Base-by-base conservation (phyloP, 2,329 filamentous ascomycete species). In the Pseudogymnoascus sp. region DNA sequence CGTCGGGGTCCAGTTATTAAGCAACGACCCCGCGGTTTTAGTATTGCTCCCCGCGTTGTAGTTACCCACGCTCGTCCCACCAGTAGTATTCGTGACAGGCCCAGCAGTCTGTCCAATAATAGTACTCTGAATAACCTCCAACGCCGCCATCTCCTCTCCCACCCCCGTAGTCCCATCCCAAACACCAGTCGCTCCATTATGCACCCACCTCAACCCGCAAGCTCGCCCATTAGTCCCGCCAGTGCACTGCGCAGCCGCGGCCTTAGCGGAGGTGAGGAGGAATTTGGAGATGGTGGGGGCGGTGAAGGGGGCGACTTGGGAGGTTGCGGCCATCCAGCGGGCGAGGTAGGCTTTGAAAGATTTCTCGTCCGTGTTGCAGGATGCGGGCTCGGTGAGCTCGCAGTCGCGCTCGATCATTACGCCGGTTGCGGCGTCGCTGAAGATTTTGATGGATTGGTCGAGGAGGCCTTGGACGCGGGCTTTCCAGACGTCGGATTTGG, bases 271-370 rank as follows among this genome's bases (percentile, higher is more conserved):
- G 1, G 76, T 74, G 57, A 77, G 74, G 2, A 87, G 73, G n/a
- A 77, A 77, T 0, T 80, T 78, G 69, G 81, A 75, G 63, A 87
- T 76, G 5, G 72, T 69, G 45, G 79, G 74, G 64, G 74, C 73
- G 4, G 81, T 81, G 68, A 79, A 85, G 0, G 84, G 83, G 0
- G 83, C 85, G 64, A 86, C 75, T 68, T 86, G 81, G 1, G 80
- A 80, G 11, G 83, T 80, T 4, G 80, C 76, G 8, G 82, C 84
- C 72, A 82, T 73, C 80, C 84, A 89, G 40, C 86, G 82, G 0
- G 81, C 76, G 5, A 88, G 77, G 70, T 86, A 88, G 10, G 84
- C 84, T 73, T 88, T 89, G 78, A 88, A 89, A 1, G 81, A 82
- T 54, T 79, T 80, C 73, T 87, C 84, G 66, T 88, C 85, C n/a